A percentile compares a stretch with the other conserved stretches of the same genome.
phyloP scores from a whole-genome alignment of 2,329 filamentous ascomycete species.

The Chaetomium sp. region DNA sequence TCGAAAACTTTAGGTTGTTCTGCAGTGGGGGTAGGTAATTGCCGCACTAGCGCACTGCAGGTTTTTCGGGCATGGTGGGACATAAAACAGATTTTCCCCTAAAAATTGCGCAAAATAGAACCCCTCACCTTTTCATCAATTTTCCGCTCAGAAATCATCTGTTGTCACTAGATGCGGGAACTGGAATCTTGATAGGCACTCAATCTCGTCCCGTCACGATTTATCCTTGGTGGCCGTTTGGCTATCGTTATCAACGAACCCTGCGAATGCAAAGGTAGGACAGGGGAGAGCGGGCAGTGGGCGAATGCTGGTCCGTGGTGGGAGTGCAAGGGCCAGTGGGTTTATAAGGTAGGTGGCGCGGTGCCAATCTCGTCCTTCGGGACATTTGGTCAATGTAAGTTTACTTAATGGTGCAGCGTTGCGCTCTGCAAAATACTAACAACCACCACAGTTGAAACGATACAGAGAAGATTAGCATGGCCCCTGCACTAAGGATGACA shows the following conservation, averaged over 20 bases:
- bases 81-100: slow-evolving; percentile 1
- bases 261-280: not conserved
- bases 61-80: not conserved
- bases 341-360: slow-evolving; percentile 2
- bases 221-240: no score
- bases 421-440: slow-evolving; percentile 13
- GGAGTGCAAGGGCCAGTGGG: not conserved
- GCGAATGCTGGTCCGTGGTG: not conserved
- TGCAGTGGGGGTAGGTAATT: slow-evolving; percentile 3
- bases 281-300: not conserved
- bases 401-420: slow-evolving; percentile 11
- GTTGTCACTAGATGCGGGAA: no score
- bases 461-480: slow-evolving; percentile 77
- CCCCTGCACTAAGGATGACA: slow-evolving; percentile 92
- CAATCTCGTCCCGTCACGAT: no score
- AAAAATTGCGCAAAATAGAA: not conserved
- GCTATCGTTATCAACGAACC: not conserved
- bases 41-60: slow-evolving; percentile 3
- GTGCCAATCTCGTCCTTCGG: slow-evolving; percentile 15
- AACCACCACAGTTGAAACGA: slow-evolving; percentile 23
- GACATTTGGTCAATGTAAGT: slow-evolving; percentile 27
- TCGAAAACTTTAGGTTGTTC: not conserved
- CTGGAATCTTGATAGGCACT: no score
- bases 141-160: no score
- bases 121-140: not conserved